phyloP scores from a whole-genome alignment of 108 stramenopile genomes.

The Asterionellopsis glacialis region DNA sequence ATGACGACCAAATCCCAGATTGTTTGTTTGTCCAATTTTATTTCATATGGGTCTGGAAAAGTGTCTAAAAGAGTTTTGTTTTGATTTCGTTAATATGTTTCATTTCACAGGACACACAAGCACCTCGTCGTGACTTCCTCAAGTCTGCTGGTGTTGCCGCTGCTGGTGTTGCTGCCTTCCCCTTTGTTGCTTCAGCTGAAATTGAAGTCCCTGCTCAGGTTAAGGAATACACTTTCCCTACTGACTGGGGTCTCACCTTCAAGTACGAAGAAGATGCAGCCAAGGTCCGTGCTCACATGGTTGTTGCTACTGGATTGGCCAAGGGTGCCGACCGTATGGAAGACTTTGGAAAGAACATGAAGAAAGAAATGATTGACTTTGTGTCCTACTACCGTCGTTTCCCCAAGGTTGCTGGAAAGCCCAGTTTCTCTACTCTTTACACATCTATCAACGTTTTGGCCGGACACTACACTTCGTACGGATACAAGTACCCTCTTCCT shows the following conservation, averaged over 20 bases:
- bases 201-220: constrained; percentile 70
- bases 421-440: constrained; percentile 91
- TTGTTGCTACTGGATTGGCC: constrained; percentile 74
- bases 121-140: constrained; percentile 62
- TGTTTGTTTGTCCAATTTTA: not conserved
- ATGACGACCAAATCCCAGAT: not conserved
- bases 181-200: constrained; percentile 53
- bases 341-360: constrained; percentile 89
- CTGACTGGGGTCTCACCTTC: constrained; percentile 85
- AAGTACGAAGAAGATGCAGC: constrained; percentile 90
- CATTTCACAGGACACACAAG: not conserved
- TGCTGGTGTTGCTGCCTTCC: constrained; percentile 38
- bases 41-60: too few relatives aligned
- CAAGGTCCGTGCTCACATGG: constrained; percentile 91
- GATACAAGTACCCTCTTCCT: constrained; percentile 96
- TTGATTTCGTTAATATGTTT: not conserved
- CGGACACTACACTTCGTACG: constrained; percentile 96
- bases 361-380: constrained; percentile 98
- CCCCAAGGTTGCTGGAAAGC: constrained; percentile 91
- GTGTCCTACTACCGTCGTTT: constrained; percentile 89
- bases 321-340: constrained; percentile 90
- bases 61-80: not conserved
- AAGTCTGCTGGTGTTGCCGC: constrained; percentile 41
- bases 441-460: constrained; percentile 95
- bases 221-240: constrained; percentile 70